Base-by-base conservation (phyloP, 2,329 filamentous ascomycete species). In the Penicillium verrucosum region DNA sequence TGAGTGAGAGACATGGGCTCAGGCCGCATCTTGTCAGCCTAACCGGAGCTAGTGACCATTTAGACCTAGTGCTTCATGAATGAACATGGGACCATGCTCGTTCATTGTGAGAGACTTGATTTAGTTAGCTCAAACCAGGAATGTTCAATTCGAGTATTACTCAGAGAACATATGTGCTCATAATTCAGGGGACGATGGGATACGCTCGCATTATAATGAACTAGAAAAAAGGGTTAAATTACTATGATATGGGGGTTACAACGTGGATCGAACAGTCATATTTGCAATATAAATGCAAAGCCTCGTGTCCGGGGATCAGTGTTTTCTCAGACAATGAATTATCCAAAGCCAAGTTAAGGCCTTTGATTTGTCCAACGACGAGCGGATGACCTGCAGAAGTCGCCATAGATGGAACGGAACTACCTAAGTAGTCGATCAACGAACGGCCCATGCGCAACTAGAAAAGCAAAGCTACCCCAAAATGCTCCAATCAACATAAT, bases 401-500 rank as follows among this genome's bases (percentile, higher is more conserved):
- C 14, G 14, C 55, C 38, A 41, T 58, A 51, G 51, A 51, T 25
- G 21, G 47, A 45, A 14, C 51, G 40, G n/a, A 60, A 60, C 61
- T 65, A 62, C 53, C 3, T 11, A 36, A 21, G 21, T 30, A 50
- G 63, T 51, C 59, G 65, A 68, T 67, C 63, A 60, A 65, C 60
- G 65, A 62, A 65, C 60, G 66, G 67, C 37, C 68, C 68, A 66
- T 70, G 67, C 67, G 62, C 58, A 29, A 41, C 30, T 47, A 53
- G 45, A 49, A 51, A 56, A 54, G 38, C 29, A 52, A 40, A 37
- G 23, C 5, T 36, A 18, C 11, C 21, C 25, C 23, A 12, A 25
- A 38, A 29, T 12, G 1, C 21, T n/a, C 54, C 41, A 54, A 54
- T 50, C 21, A 48, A 25, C 23, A 29, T 21, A 21, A 46, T 12